Conservation (phyloP, 495 filamentous ascomycete species). For the Podospora didyma region DNA sequence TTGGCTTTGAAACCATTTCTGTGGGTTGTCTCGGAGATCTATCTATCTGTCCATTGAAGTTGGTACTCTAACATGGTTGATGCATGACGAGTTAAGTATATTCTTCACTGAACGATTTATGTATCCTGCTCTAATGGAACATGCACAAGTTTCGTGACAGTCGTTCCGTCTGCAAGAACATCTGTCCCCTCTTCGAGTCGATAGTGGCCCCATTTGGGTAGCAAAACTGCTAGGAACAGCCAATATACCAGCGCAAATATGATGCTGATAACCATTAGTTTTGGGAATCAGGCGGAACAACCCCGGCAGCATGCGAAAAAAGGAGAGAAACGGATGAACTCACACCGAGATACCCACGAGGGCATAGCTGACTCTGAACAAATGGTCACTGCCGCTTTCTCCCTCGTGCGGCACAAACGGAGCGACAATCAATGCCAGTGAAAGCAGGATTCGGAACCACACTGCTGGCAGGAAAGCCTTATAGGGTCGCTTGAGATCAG, state of each 20-base stretch:
- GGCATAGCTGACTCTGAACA: slow-evolving; percentile 71
- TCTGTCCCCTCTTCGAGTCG: slow-evolving; percentile 55
- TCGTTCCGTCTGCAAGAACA: slow-evolving; percentile 56
- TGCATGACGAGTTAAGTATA: no score
- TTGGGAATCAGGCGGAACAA: neutral
- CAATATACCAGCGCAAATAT: slow-evolving; percentile 61
- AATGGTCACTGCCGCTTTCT: slow-evolving; percentile 50
- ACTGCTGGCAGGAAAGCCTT: slow-evolving; percentile 60
- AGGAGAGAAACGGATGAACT: slow-evolving; percentile 29
- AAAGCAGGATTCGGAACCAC: slow-evolving; percentile 41
- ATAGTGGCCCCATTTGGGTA: slow-evolving; percentile 56
- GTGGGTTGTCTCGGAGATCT: no score
- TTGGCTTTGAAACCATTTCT: no score
- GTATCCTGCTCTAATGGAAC: slow-evolving; percentile 18
- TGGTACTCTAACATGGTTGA: no score
- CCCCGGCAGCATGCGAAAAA: neutral
- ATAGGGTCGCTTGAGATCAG: slow-evolving; percentile 62
- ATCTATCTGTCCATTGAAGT: no score
- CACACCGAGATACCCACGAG: slow-evolving; percentile 67
- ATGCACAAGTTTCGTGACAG: slow-evolving; percentile 52
- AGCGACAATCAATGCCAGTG: slow-evolving; percentile 46
- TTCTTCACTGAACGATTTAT: neutral
- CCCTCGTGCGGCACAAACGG: slow-evolving; percentile 50
- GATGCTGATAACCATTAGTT: slow-evolving; percentile 37
- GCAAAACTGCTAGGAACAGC: slow-evolving; percentile 59